Percentiles rank a stretch among this genome's conserved stretches.
phyloP scores from a whole-genome alignment of 768 basidiomycete species.

The Termitomyces sp. region DNA sequence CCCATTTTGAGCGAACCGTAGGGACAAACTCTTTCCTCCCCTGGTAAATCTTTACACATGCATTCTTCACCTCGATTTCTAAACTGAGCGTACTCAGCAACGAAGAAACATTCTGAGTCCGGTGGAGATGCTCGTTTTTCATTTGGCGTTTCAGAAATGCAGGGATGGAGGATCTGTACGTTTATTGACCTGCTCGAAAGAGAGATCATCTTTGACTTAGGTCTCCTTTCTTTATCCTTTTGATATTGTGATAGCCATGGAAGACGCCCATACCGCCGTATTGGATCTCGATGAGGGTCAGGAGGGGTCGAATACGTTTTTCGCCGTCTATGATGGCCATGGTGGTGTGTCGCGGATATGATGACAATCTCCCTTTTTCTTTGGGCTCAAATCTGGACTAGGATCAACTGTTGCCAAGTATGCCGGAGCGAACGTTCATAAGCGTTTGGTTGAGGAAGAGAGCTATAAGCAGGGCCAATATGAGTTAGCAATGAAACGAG shows the following conservation, averaged over 20 bases:
- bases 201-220: neutral
- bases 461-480: conserved; percentile 68
- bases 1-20: conserved; percentile 23
- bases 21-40: conserved; percentile 86
- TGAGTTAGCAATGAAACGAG: conserved; percentile 72
- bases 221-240: neutral
- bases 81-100: conserved; percentile 41
- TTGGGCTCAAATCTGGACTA: conserved; percentile 23
- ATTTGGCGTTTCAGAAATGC: conserved; percentile 92
- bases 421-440: conserved; percentile 81
- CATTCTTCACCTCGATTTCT: conserved; percentile 7
- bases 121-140: conserved; percentile 66
- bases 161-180: conserved; percentile 98
- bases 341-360: conserved; percentile 64
- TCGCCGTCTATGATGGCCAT: conserved; percentile 98
- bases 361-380: neutral
- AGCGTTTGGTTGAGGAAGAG: conserved; percentile 67
- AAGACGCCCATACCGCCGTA: conserved; percentile 84
- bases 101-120: conserved; percentile 71
- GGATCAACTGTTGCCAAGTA: conserved; percentile 83
- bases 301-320: conserved; percentile 65
- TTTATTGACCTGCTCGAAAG: conserved; percentile 19
- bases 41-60: conserved; percentile 42
- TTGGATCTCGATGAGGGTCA: conserved; percentile 57
- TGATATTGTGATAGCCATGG: conserved; percentile 68